Conservation (phyloP, 495 filamentous ascomycete genomes). For the Penicillium macrosclerotiorum region DNA sequence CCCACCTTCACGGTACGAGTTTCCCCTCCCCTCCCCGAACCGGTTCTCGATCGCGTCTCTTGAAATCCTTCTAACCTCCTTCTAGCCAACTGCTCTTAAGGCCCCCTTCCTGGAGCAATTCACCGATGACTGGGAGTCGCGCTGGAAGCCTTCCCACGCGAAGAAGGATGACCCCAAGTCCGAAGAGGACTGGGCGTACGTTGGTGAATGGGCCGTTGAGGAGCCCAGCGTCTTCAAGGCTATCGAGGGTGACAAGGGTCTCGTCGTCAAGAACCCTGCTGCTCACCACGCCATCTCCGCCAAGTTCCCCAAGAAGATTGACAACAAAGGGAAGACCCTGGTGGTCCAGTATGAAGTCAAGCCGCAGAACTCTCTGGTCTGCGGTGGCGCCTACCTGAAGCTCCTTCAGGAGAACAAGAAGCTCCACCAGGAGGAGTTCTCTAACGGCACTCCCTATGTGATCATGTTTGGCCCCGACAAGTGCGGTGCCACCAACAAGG, state of each 20-base stretch:
- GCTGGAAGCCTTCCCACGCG: constrained; percentile 92
- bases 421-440: constrained; percentile 96
- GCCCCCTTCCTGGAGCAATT: constrained; percentile 98
- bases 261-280: constrained; percentile 94
- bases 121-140: constrained; percentile 85
- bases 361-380: constrained; percentile 96
- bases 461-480: constrained; percentile 99
- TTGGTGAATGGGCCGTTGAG: constrained; percentile 95
- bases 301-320: constrained; percentile 94
- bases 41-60: constrained; percentile 7
- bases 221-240: constrained; percentile 91
- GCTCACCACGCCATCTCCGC: constrained; percentile 99
- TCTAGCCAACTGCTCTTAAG: constrained; percentile 79
- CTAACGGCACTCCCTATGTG: constrained; percentile 93
- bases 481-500: constrained; percentile 98
- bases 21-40: no score
- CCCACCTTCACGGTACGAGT: constrained; percentile 92
- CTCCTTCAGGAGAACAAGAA: constrained; percentile 96
- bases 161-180: constrained; percentile 89
- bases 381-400: constrained; percentile 99
- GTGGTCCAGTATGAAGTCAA: constrained; percentile 99
- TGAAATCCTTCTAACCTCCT: constrained; percentile 16
- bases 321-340: constrained; percentile 93
- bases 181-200: constrained; percentile 96
- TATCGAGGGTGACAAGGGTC: constrained; percentile 92